Percentiles rank a stretch among this genome's conserved stretches.
Evolutionary conservation across 2,329 filamentous ascomycete species (phyloP).

Genomic region (Fusarium poae): DNA sequence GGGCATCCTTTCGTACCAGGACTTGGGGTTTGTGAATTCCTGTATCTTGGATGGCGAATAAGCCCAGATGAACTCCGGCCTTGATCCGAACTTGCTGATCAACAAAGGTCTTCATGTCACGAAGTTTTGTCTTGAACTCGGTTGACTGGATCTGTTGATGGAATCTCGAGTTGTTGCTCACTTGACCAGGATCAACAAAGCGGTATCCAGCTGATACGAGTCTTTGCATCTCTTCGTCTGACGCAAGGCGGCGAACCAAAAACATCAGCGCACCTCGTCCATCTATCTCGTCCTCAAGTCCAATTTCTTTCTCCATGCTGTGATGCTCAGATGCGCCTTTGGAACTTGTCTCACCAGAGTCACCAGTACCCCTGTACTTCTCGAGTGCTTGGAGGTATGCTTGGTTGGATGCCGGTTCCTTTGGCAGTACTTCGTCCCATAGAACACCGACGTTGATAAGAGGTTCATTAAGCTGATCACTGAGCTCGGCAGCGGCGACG

Average conservation of each 20-base stretch:
- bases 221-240: slow-evolving; percentile 68
- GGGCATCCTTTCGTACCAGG: slow-evolving; percentile 67
- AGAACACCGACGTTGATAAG: slow-evolving; percentile 75
- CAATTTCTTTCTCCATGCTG: slow-evolving; percentile 58
- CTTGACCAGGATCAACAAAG: slow-evolving; percentile 77
- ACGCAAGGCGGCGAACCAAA: slow-evolving; percentile 74
- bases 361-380: slow-evolving; percentile 1
- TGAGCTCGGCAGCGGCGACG: slow-evolving; percentile 78
- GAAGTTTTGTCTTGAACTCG: slow-evolving; percentile 72
- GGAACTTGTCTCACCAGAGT: slow-evolving; percentile 10
- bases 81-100: slow-evolving; percentile 54
- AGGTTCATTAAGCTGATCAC: slow-evolving; percentile 72
- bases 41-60: slow-evolving; percentile 63
- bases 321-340: slow-evolving; percentile 32
- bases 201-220: slow-evolving; percentile 80
- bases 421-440: slow-evolving; percentile 81
- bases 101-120: slow-evolving; percentile 72
- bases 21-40: slow-evolving; percentile 67
- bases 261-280: slow-evolving; percentile 85
- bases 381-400: slow-evolving; percentile 31
- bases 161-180: slow-evolving; percentile 76
- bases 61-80: slow-evolving; percentile 67
- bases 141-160: slow-evolving; percentile 78
- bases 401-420: slow-evolving; percentile 59
- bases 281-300: slow-evolving; percentile 54